phyloP scores from a whole-genome alignment of 257 asterid genomes.

The Petunia axillaris region DNA sequence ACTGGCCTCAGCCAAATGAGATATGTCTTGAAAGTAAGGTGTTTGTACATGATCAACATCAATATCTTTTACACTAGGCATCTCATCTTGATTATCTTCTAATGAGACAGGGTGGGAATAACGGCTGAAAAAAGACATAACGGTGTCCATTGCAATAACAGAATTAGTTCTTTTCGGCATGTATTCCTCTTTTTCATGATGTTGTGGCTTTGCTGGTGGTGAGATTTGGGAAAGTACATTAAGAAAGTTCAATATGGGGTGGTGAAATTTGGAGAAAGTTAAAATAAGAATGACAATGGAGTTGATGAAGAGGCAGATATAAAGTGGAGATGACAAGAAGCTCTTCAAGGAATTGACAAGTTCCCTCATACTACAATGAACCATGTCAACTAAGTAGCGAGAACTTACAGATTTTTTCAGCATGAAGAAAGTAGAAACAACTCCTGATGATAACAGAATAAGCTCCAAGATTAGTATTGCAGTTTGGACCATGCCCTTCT shows the following conservation, averaged over 20 bases:
- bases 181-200: neutral
- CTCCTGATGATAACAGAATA: constrained; percentile 47
- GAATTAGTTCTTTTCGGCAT: constrained; percentile 16
- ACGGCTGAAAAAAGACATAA: constrained; percentile 10
- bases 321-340: constrained; percentile 51
- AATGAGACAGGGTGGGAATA: neutral
- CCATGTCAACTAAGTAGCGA: constrained; percentile 30
- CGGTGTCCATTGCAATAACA: neutral
- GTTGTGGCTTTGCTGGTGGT: neutral
- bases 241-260: constrained; percentile 21
- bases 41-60: neutral
- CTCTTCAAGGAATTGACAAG: constrained; percentile 37
- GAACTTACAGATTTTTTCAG: constrained; percentile 40
- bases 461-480: constrained; percentile 46
- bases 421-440: constrained; percentile 40
- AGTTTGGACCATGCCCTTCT: constrained; percentile 36
- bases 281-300: constrained; percentile 46
- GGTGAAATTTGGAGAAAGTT: constrained; percentile 46
- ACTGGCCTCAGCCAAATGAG: constrained; percentile 13
- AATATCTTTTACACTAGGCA: neutral
- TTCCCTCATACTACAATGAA: constrained; percentile 36
- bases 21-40: neutral
- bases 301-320: constrained; percentile 50
- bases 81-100: constrained; percentile 8
- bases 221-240: neutral